phyloP scores from a whole-genome alignment of 73 alveolate genomes.

The Effrenium voratum region DNA sequence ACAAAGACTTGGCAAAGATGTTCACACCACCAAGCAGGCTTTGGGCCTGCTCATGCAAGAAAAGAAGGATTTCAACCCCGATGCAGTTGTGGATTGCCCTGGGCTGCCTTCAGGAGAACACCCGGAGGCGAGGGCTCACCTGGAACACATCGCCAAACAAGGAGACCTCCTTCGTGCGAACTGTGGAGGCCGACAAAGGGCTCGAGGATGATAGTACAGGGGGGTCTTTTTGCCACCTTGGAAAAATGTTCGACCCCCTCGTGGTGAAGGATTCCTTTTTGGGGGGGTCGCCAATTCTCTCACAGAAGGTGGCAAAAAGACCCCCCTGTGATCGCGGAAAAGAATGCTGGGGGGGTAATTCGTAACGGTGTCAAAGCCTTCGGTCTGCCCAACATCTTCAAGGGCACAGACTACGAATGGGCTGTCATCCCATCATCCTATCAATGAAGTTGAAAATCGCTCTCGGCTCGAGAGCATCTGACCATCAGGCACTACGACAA shows the following conservation, averaged over 20 bases:
- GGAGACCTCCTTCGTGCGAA: not conserved
- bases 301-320: too few species aligned
- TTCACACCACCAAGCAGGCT: conserved; percentile 24
- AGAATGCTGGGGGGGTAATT: not conserved
- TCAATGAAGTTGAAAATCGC: not conserved
- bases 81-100: not conserved
- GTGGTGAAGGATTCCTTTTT: too few species aligned
- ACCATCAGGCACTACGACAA: too few species aligned
- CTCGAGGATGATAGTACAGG: not conserved
- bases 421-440: not conserved
- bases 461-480: not conserved
- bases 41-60: not conserved
- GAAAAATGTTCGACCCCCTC: too few species aligned
- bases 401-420: not conserved
- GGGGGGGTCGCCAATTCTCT: too few species aligned
- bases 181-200: not conserved
- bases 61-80: not conserved
- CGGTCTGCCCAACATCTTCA: conserved; percentile 29
- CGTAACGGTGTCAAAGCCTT: not conserved
- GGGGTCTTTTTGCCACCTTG: too few species aligned
- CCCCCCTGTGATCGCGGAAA: too few species aligned
- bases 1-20: not conserved
- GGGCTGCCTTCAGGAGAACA: not conserved
- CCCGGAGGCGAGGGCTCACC: conserved; percentile 1
- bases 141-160: not conserved